Base-by-base conservation (phyloP, 1,284 basidiomycete genomes). In the Vanrija sp. region DNA sequence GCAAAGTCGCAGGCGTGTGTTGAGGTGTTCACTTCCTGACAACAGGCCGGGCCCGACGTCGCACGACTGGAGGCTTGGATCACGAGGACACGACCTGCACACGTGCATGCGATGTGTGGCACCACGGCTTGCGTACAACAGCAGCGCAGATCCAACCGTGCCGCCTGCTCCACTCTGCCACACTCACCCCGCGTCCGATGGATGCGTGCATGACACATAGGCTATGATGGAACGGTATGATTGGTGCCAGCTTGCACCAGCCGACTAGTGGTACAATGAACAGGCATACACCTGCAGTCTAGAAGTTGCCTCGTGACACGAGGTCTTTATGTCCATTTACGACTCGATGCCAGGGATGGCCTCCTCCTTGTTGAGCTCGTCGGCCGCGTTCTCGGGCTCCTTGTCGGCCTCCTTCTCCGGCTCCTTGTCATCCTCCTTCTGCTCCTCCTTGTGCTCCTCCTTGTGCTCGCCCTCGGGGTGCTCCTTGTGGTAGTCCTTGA, bases 401-500 rank as follows among this genome's bases (percentile, higher is more conserved):
- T n/a, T 12, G 7, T 22, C 46, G 14, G 18, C 31, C 47, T 22
- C 8, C 41, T 18, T 18, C 38, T 39, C 31, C 2, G 16, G 31
- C 9, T 36, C 47, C n/a, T 25, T 8, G 24, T 23, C 8, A 31
- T 18, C 15, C 19, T 16, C 35, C 15, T 18, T 18, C 38, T 39
- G 20, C 2, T 22, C 25, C 9, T 36, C 47, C n/a, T 25, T 8
- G 24, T 23, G 16, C 45, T 18, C 15, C 19, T 16, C 35, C 15
- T 41, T 35, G 41, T 18, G 14, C 18, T 22, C 8, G 20, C 6
- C 3, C 4, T 22, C 12, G 4, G 14, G 4, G 15, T 25, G 27
- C 4, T 19, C 37, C 47, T 24, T 16, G 44, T 59, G 60, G 43
- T 50, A 54, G 25, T 51, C 48, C 38, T 56, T 43, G 42, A 65